Conservation (phyloP, 2,329 filamentous ascomycete species). For the Spiromastix sp. region DNA sequence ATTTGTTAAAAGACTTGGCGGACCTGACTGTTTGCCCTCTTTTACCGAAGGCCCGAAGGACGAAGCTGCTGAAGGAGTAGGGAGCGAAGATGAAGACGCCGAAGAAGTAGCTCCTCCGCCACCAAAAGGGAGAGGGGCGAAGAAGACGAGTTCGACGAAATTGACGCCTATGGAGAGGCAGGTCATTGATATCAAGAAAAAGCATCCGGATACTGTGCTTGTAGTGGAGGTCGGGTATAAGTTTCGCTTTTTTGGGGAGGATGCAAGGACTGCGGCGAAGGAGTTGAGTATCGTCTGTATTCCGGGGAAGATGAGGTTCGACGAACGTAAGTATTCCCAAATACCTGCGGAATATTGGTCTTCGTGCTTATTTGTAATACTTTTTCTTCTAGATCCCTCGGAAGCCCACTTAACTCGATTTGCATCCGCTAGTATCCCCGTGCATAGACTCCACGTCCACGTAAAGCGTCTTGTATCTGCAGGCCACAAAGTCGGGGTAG, state of each 20-base stretch:
- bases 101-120: slow-evolving; percentile 40
- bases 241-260: slow-evolving; percentile 93
- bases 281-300: slow-evolving; percentile 94
- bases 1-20: slow-evolving; percentile 84
- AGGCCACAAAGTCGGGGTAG: slow-evolving; percentile 91
- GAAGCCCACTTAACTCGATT: slow-evolving; percentile 89
- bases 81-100: slow-evolving; percentile 49
- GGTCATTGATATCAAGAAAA: slow-evolving; percentile 84
- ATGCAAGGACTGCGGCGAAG: slow-evolving; percentile 79
- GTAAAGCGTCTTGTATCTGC: slow-evolving; percentile 86
- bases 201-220: slow-evolving; percentile 79
- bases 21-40: slow-evolving; percentile 66
- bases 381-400: slow-evolving; percentile 51
- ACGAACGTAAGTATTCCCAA: slow-evolving; percentile 56
- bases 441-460: slow-evolving; percentile 83
- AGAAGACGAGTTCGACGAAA: slow-evolving; percentile 69
- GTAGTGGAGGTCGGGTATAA: slow-evolving; percentile 97
- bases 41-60: slow-evolving; percentile 43
- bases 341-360: background rate
- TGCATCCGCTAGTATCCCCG: slow-evolving; percentile 89
- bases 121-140: slow-evolving; percentile 37
- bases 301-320: slow-evolving; percentile 86
- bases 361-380: slow-evolving; percentile 11
- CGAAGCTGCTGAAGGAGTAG: slow-evolving; percentile 50
- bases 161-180: slow-evolving; percentile 92